Conservation (phyloP, 1,284 basidiomycete genomes). For the Papiliotrema flavescens region DNA sequence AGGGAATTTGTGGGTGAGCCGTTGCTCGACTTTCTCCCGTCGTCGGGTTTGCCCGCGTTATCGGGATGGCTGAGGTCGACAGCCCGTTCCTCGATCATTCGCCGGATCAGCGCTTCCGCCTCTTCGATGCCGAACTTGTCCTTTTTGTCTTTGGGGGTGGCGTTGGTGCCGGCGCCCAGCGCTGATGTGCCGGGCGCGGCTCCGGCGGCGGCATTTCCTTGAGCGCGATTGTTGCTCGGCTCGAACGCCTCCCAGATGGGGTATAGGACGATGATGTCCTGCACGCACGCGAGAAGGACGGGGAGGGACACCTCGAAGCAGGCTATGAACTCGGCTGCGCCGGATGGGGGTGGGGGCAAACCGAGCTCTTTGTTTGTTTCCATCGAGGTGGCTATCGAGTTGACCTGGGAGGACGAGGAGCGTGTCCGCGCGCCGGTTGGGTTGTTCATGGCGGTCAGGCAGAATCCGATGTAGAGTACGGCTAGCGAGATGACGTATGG, state of each 20-base stretch:
- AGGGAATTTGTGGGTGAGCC: not conserved
- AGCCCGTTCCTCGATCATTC: conserved; percentile 66
- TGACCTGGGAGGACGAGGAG: conserved; percentile 39
- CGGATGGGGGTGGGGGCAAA: conserved; percentile 29
- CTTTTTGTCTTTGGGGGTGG: conserved; percentile 31
- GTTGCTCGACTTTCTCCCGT: conserved; percentile 1
- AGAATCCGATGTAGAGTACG: conserved; percentile 78
- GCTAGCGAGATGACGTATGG: conserved; percentile 92
- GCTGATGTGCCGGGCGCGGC: not conserved
- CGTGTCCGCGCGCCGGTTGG: conserved; percentile 10
- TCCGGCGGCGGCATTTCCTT: not conserved
- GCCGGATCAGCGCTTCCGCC: conserved; percentile 53
- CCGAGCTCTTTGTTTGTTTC: conserved; percentile 36
- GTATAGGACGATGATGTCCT: conserved; percentile 87
- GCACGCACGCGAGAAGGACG: conserved; percentile 76
- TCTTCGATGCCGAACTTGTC: conserved; percentile 42
- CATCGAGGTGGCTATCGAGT: conserved; percentile 52
- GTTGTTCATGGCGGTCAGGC: conserved; percentile 37
- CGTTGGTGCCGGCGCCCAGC: conserved; percentile 41
- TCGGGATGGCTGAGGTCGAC: conserved; percentile 59
- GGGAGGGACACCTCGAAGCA: conserved; percentile 79
- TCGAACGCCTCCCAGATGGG: conserved; percentile 75
- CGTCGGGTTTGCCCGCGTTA: conserved; percentile 20
- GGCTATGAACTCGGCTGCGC: conserved; percentile 65
- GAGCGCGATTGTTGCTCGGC: conserved; percentile 12